Evolutionary conservation across 1,284 basidiomycete species (phyloP).

Genomic region (Sutorius eximius): DNA sequence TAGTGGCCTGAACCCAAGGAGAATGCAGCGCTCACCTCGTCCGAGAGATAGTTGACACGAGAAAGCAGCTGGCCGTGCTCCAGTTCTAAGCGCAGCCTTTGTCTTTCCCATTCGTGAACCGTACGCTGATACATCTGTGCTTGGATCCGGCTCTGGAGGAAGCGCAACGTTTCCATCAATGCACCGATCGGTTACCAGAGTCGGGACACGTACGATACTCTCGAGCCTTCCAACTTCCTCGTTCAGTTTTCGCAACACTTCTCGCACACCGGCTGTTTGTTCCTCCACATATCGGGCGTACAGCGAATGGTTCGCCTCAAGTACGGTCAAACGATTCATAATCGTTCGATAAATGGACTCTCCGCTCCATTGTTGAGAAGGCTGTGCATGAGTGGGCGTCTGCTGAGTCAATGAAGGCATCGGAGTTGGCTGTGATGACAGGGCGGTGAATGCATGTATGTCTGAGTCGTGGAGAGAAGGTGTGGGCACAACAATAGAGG

Average conservation of each 20-base stretch:
- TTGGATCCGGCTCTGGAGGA: conserved; percentile 61
- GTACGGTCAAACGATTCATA: conserved; percentile 84
- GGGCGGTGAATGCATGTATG: background rate
- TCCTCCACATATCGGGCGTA: conserved; percentile 90
- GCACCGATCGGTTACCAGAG: background rate
- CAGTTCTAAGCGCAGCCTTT: conserved; percentile 63
- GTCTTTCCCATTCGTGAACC: conserved; percentile 69
- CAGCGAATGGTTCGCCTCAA: conserved; percentile 89
- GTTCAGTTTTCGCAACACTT: conserved; percentile 74
- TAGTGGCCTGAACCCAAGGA: background rate
- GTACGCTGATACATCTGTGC: conserved; percentile 64
- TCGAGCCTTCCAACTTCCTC: conserved; percentile 80
- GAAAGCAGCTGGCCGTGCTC: conserved; percentile 68
- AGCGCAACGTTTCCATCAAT: background rate
- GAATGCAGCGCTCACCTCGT: conserved; percentile 55
- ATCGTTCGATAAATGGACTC: conserved; percentile 97
- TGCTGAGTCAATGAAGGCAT: conserved; percentile 4
- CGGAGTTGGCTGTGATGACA: conserved; percentile 8
- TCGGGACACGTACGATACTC: conserved; percentile 59
- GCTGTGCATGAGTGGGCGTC: conserved; percentile 5
- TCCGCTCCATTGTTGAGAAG: conserved; percentile 41
- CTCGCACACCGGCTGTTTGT: conserved; percentile 77
- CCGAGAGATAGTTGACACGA: conserved; percentile 68
- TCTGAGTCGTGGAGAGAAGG: conserved; percentile 11
- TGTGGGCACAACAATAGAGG: conserved; percentile 1